Base-by-base conservation (phyloP, 257 asterid species). In the Galeopsis tetrahit region DNA sequence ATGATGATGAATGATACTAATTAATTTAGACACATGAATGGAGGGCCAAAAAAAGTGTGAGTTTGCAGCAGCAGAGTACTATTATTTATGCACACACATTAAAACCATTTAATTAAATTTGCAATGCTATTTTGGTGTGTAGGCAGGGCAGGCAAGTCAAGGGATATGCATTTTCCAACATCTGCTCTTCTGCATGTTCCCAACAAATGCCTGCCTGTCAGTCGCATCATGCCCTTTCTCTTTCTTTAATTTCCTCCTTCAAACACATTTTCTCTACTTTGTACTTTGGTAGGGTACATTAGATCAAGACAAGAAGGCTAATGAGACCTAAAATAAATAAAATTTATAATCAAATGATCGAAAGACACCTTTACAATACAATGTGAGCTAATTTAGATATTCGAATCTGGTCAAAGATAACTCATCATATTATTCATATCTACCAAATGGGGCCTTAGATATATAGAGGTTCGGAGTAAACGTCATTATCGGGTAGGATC, bases 151-250 rank as follows among this genome's bases (percentile, higher is more conserved):
- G 28, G 28, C 28, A 21, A 21, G 28, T 21, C 28, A 77, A 60
- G 64, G 74, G 75, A 77, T 69, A 64, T 59, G 72, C 79, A 81
- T 73, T 82, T 82, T 76, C 86, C 89, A 79, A 83, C 71, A 72
- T 62, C 67, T 70, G 81, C 17, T 65, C 51, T 69, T 74, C 51
- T 85, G 89, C 90, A 73, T 82, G 82, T 87, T 87, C 93, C 93
- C 93, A 85, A 87, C 85, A 80, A 73, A 79, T 73, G 85, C 82
- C 64, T 73, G 73, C 71, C 13, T 80, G 77, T 84, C 83, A 78
- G 80, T 79, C 74, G 72, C 74, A 85, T 87, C 70, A 83, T 82
- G 74, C 13, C 82, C 77, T 87, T 81, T 79, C 91, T 74, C n/a
- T 61, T 62, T 71, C 3, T 77, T 63, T 69, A 0, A 4, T 77